Percentiles rank a stretch among this genome's conserved stretches.
These are phyloP conservation scores for Blechomonas ayalai DNA, from an alignment of 208 protist genomes.

Conservation along the genomic window DNA sequence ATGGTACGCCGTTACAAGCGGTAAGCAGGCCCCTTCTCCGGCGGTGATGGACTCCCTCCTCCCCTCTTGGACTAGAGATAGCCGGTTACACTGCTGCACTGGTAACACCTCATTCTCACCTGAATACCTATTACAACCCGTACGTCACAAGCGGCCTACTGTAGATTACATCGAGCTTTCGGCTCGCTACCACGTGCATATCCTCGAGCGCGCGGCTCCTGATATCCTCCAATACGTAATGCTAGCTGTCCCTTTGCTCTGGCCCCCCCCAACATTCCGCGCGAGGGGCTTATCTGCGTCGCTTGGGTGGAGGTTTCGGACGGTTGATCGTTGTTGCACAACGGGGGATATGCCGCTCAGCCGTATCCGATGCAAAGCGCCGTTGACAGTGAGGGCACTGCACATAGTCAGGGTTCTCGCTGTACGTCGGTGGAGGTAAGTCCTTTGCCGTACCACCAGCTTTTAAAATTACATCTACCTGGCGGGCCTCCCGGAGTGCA, in stretches of 20 bases:
- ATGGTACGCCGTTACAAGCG: too few species aligned
- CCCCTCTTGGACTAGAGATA: too few species aligned
- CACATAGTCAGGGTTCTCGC: conserved; percentile 76
- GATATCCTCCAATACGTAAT: too few species aligned
- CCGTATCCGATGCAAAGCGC: conserved; percentile 75
- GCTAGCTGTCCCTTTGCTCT: not conserved
- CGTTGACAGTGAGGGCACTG: conserved; percentile 81
- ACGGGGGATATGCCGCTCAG: conserved; percentile 79
- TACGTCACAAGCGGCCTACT: too few species aligned
- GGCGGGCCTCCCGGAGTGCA: conserved; percentile 63
- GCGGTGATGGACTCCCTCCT: too few species aligned
- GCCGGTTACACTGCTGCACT: too few species aligned
- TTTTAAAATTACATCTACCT: conserved; percentile 73
- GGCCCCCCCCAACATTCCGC: not conserved
- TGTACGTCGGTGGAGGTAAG: conserved; percentile 84
- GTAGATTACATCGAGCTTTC: too few species aligned
- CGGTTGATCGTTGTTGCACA: conserved; percentile 75
- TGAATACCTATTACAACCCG: too few species aligned
- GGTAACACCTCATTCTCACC: too few species aligned
- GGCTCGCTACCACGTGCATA: too few species aligned
- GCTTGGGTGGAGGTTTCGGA: conserved; percentile 77
- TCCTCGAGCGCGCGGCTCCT: too few species aligned
- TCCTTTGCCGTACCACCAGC: conserved; percentile 58
- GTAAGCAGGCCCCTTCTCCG: too few species aligned
- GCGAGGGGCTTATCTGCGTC: conserved; percentile 16